Percentiles rank a stretch among this genome's conserved stretches.
Conservation (phyloP, 1,284 basidiomycete genomes). For the Coniferiporia weirii region DNA sequence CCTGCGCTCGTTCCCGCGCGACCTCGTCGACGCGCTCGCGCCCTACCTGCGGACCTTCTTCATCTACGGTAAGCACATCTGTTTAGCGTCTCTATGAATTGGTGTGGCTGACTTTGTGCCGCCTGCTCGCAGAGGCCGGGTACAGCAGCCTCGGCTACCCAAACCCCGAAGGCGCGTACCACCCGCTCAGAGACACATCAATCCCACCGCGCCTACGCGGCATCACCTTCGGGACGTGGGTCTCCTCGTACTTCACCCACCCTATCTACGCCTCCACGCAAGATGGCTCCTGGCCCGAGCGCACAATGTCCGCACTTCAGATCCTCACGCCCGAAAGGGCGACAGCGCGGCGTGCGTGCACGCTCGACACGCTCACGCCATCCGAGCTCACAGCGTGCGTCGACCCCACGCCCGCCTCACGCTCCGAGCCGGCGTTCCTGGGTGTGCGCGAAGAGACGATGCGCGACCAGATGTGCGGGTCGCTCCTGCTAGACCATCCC, state of each 20-base stretch:
- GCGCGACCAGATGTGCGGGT: neutral
- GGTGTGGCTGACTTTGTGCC: neutral
- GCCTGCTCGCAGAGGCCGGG: conserved; percentile 3
- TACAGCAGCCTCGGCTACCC: conserved; percentile 8
- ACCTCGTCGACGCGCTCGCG: conserved; percentile 1
- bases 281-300: neutral
- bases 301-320: neutral
- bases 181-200: conserved; percentile 11
- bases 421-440: conserved; percentile 8
- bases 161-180: conserved; percentile 11
- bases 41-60: conserved; percentile 10
- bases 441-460: neutral
- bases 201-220: conserved; percentile 12
- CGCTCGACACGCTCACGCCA: conserved; percentile 6
- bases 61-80: conserved; percentile 13
- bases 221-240: conserved; percentile 15
- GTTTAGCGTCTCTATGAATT: neutral
- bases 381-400: conserved; percentile 5
- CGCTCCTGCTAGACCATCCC: neutral
- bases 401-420: conserved; percentile 6
- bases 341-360: neutral
- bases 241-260: conserved; percentile 16
- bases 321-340: neutral
- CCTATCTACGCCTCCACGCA: conserved; percentile 6
- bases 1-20: neutral